Evolutionary conservation across 164 flowering plant species (phyloP), one percentile per base, ranked within the genome.

Genomic region (Piper longum): DNA sequence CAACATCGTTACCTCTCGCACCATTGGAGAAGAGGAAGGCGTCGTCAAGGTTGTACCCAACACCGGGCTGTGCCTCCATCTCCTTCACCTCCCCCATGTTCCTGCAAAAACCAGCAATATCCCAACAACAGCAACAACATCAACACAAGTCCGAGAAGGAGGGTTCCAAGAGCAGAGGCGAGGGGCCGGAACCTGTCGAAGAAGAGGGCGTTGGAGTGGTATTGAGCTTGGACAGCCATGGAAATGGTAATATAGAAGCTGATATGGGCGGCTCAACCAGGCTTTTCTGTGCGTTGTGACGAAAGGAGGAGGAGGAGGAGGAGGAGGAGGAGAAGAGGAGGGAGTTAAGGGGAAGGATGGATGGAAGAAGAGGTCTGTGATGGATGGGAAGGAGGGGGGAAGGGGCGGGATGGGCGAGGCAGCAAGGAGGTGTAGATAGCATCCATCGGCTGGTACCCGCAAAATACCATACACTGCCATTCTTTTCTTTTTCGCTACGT

Each of bases 221-320:
- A 83, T 71, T 89, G 96, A 68, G 96, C 88, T 75, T 85, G 90
- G 72, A 89, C 89, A 11, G 92, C 96, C 92, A 89, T 85, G 43
- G 16, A 16, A 61, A 26, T 26, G 36, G 36, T 2, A 26, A 26
- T 26, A 26, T 26, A 26, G 36, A 26, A 26, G 36, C 36, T 26
- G 36, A 26, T 26, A 26, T 36, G 59, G 67, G 36, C 36, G 62
- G 36, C 36, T 26, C 36, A 26, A 26, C 36, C 36, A 26, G 36
- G 36, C 36, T 26, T 26, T 26, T 26, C 36, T 26, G 36, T 26
- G 9, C 7, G 60, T 36, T 17, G 44, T 55, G 71, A 26, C 12
- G 71, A 17, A 57, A 54, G 42, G 48, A 42, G 64, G 45, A 42
- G 61, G 56, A 44, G 56, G 61, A 19, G 45, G 43, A 55, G 60